Conservation (phyloP, 768 basidiomycete species). For the Suillus placidus region DNA sequence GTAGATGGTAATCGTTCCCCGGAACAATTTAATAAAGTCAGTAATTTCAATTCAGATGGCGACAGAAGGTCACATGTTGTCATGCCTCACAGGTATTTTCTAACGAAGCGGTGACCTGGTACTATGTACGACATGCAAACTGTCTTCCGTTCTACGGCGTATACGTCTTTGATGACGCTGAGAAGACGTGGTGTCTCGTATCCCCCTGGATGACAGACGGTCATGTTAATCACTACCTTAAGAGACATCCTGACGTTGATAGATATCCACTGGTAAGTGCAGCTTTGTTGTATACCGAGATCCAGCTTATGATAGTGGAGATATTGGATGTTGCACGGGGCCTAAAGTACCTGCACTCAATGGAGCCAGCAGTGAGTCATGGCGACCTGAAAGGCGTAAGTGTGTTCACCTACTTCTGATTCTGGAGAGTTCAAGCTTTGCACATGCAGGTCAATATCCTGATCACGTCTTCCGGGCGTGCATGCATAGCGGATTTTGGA, state of each 20-base stretch:
- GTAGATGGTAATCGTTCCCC: neutral
- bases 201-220: conserved; percentile 45
- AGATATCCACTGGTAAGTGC: conserved; percentile 36
- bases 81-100: conserved; percentile 22
- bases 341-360: conserved; percentile 45
- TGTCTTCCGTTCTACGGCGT: conserved; percentile 40
- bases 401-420: conserved; percentile 1
- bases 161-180: conserved; percentile 18
- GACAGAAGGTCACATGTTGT: neutral
- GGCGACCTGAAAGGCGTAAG: conserved; percentile 35
- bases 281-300: neutral
- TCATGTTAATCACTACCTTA: conserved; percentile 34
- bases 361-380: conserved; percentile 38
- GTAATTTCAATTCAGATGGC: neutral
- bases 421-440: conserved; percentile 4
- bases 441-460: conserved; percentile 49
- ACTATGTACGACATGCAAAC: conserved; percentile 36
- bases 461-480: conserved; percentile 41
- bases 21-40: conserved; percentile 24
- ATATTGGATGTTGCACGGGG: conserved; percentile 48
- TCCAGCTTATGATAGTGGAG: conserved; percentile 24
- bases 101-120: conserved; percentile 39
- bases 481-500: conserved; percentile 56
- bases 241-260: conserved; percentile 22
- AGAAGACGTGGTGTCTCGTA: conserved; percentile 30